Base-by-base conservation (phyloP, 805 yeast genomes). In the Clavispora vitiphila region DNA sequence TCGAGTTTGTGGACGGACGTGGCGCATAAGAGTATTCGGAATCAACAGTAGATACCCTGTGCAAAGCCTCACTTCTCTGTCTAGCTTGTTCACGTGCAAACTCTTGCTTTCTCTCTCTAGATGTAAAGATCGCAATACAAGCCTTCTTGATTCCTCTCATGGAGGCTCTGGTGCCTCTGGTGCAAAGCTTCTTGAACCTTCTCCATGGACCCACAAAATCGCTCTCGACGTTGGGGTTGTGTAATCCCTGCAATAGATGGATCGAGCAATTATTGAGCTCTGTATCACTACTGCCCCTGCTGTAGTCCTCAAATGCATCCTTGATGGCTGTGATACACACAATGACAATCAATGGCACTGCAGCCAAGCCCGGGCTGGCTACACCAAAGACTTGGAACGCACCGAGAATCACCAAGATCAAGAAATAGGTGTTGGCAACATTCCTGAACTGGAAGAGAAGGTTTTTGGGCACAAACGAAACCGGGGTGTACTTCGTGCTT, bases 401-500 rank as follows among this genome's bases (percentile, higher is more conserved):
- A 46, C 96, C 96, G 47, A 91, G 65, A 49, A 91, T 81, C 55
- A 83, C 83, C 65, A 87, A 70, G 26, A 80, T 67, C 54, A 91
- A 67, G 74, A 91, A 91, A 68, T 89, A 91, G 38, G 87, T 69
- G 64, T 91, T 91, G 34, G 99, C 99, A 48, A 90, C 78, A 61
- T 90, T 91, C 51, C 77, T 79, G 39, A 59, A 41, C 67, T 93
- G 98, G 49, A 77, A 74, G 35, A 66, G 62, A 37, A 91, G 61
- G 64, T 91, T 89, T 61, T 89, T 89, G 3, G 98, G 98, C 23
- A 93, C 50, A 57, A 91, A 91, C 8, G 88, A 71, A 35, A 93
- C 58, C 5, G 98, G 96, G 2, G 97, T 91, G 63, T 91, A 91
- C 67, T 88, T 91, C 2, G 99, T 88, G 0, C 98, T 89, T 68